Evolutionary conservation across 768 basidiomycete species (phyloP).

Genomic region (Termitomyces sp.): DNA sequence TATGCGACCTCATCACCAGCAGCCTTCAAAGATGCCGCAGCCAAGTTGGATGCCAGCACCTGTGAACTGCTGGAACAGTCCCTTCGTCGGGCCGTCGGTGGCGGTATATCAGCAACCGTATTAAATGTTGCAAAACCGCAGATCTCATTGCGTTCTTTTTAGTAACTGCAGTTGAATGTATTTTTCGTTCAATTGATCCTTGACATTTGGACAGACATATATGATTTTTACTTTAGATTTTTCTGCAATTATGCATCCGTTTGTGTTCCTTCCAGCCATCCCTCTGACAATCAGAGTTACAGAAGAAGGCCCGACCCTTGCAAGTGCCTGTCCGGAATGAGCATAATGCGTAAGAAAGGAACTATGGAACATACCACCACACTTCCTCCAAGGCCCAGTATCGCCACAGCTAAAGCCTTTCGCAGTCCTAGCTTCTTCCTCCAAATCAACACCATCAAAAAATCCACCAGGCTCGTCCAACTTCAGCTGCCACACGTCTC

Average conservation of each 20-base stretch:
- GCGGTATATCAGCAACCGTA: slow-evolving; percentile 25
- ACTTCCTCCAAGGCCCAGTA: neutral
- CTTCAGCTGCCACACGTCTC: neutral
- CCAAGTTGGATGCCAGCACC: slow-evolving; percentile 52
- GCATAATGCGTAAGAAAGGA: neutral
- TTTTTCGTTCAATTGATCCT: neutral
- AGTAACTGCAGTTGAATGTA: neutral
- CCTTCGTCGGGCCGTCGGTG: slow-evolving; percentile 71
- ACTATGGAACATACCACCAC: neutral
- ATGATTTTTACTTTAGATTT: neutral
- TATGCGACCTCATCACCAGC: slow-evolving; percentile 69
- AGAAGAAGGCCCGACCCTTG: neutral
- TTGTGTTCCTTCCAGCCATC: neutral
- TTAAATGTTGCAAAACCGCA: slow-evolving; percentile 59
- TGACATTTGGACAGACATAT: neutral
- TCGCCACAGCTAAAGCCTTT: neutral
- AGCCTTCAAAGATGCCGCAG: slow-evolving; percentile 84
- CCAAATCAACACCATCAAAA: neutral
- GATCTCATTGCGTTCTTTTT: slow-evolving; percentile 76
- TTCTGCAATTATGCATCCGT: neutral
- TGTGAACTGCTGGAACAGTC: slow-evolving; percentile 71
- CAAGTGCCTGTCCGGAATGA: neutral
- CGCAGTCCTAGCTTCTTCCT: neutral
- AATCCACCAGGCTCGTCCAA: neutral
- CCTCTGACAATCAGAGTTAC: neutral